phyloP scores from a whole-genome alignment of 2,329 filamentous ascomycete species.

The Xylaria sp. region DNA sequence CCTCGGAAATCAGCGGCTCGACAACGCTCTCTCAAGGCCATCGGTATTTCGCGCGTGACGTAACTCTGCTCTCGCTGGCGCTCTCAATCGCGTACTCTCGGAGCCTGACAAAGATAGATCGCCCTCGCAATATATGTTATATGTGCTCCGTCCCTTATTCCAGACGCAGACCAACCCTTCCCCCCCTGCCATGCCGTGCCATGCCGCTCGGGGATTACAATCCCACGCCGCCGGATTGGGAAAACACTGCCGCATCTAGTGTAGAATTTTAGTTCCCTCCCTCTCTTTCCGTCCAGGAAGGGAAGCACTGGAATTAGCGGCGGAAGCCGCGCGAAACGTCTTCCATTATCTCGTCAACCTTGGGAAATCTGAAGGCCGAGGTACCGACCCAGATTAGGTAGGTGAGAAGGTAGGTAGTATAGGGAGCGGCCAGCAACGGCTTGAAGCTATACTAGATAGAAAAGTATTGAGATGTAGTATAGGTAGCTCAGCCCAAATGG shows the following conservation, averaged over 20 bases:
- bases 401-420: background rate
- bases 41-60: background rate
- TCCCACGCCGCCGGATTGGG: background rate
- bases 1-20: background rate
- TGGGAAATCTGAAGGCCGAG: background rate
- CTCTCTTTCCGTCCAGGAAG: too few species aligned
- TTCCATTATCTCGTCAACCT: background rate
- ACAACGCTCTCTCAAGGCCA: background rate
- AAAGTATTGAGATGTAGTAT: background rate
- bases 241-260: too few species aligned
- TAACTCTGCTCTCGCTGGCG: too few species aligned
- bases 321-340: background rate
- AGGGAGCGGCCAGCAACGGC: too few species aligned
- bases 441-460: background rate
- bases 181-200: too few species aligned
- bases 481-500: background rate
- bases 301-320: constrained; percentile 22
- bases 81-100: too few species aligned
- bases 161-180: background rate
- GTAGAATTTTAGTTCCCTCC: background rate
- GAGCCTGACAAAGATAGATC: too few species aligned
- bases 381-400: background rate
- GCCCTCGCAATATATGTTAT: background rate
- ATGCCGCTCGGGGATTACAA: background rate
- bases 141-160: background rate